Conservation (phyloP, 2,329 filamentous ascomycete genomes). For the Zymoseptoria tritici region DNA sequence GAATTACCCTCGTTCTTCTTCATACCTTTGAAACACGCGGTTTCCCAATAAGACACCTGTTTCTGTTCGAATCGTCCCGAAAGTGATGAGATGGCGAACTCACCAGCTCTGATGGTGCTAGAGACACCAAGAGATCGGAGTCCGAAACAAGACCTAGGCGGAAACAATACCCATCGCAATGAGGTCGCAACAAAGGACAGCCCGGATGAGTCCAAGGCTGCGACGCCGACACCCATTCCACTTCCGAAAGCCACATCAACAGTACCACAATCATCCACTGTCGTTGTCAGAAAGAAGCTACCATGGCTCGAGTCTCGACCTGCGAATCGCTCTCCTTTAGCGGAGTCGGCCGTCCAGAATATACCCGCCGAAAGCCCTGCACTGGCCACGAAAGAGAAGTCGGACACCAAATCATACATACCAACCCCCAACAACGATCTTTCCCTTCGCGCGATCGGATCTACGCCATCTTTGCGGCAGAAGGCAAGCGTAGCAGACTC, state of each 20-base stretch:
- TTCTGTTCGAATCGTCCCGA: background rate
- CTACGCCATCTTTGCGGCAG: slow-evolving; percentile 11
- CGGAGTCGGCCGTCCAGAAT: background rate
- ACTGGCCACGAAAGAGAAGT: background rate
- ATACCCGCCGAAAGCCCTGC: background rate
- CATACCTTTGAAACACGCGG: background rate
- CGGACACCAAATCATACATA: background rate
- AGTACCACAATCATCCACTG: background rate
- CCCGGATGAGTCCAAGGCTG: background rate
- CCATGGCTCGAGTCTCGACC: slow-evolving; percentile 12
- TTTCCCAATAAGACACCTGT: background rate
- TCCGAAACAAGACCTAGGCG: background rate
- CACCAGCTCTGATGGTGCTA: background rate
- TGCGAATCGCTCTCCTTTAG: background rate
- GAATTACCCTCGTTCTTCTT: background rate
- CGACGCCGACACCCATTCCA: background rate
- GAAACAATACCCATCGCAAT: background rate
- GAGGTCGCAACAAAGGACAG: background rate
- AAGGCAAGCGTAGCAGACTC: background rate
- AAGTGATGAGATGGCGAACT: background rate
- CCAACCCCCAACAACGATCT: slow-evolving; percentile 8
- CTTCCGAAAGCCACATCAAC: background rate
- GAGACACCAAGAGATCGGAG: background rate
- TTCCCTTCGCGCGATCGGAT: slow-evolving; percentile 17
- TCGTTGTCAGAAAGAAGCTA: slow-evolving; percentile 18